These are phyloP conservation scores for Tirmania nivea DNA, from an alignment of 495 filamentous ascomycete species.

Conservation along the genomic window DNA sequence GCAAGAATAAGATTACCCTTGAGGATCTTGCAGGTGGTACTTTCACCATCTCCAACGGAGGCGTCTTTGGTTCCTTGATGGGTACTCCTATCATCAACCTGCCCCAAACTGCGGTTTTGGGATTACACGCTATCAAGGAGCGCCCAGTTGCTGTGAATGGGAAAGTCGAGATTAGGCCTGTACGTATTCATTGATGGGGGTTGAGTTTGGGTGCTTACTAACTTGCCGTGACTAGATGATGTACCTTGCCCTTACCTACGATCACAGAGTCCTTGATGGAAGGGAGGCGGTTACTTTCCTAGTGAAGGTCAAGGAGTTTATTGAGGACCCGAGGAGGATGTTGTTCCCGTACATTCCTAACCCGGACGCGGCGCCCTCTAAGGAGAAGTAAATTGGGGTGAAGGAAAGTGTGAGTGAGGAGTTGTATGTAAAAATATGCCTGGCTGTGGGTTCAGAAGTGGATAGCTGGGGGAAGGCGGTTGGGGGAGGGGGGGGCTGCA, in stretches of 20 bases:
- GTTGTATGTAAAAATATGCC: no score
- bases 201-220: not conserved
- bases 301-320: slow-evolving; percentile 95
- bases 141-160: slow-evolving; percentile 75
- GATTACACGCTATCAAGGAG: slow-evolving; percentile 96
- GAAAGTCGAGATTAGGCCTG: slow-evolving; percentile 75
- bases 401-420: no score
- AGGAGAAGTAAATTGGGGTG: no score
- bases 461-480: no score
- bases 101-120: slow-evolving; percentile 84
- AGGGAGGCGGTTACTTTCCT: slow-evolving; percentile 93
- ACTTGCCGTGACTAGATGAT: slow-evolving; percentile 44
- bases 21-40: slow-evolving; percentile 99
- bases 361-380: not conserved
- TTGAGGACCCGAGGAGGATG: slow-evolving; percentile 91
- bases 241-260: slow-evolving; percentile 94
- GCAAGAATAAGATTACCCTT: slow-evolving; percentile 91
- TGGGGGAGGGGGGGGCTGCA: no score
- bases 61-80: slow-evolving; percentile 33
- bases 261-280: slow-evolving; percentile 85
- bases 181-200: slow-evolving; percentile 22
- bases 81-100: slow-evolving; percentile 98
- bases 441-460: no score
- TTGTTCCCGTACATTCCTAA: slow-evolving; percentile 27
- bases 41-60: slow-evolving; percentile 93